Percentiles rank a stretch among this genome's conserved stretches.
Conservation (phyloP, 805 yeast species). For the Starmerella sp. region DNA sequence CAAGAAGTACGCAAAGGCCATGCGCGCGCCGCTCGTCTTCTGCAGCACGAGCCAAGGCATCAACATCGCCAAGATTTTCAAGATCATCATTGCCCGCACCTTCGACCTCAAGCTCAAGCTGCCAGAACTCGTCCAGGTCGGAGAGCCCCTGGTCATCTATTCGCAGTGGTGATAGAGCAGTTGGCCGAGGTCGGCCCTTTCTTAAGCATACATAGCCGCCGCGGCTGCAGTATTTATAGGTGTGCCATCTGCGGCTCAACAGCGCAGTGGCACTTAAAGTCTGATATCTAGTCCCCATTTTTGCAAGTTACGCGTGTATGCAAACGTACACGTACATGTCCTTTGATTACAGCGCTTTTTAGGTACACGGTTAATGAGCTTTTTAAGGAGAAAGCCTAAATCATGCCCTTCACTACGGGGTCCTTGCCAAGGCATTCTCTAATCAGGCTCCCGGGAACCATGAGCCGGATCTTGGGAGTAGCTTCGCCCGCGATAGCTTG, state of each 20-base stretch:
- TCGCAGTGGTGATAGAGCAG: conserved; percentile 29
- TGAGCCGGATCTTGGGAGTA: conserved; percentile 49
- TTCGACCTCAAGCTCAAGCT: conserved; percentile 73
- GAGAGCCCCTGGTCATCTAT: conserved; percentile 85
- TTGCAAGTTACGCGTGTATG: neutral
- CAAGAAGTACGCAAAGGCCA: conserved; percentile 72
- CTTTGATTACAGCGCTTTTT: too few species aligned
- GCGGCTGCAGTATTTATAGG: neutral
- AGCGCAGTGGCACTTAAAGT: neutral
- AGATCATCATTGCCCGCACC: conserved; percentile 78
- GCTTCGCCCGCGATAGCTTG: conserved; percentile 64
- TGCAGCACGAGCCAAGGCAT: conserved; percentile 88
- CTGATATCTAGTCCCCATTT: neutral
- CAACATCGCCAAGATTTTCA: conserved; percentile 87
- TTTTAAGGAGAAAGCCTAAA: conserved; percentile 11
- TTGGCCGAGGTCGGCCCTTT: neutral
- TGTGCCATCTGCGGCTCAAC: neutral
- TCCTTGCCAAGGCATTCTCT: conserved; percentile 50
- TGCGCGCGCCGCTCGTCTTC: conserved; percentile 75
- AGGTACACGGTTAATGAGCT: too few species aligned
- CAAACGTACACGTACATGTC: too few species aligned
- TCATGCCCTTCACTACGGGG: conserved; percentile 32
- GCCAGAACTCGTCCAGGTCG: conserved; percentile 72
- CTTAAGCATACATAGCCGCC: neutral
- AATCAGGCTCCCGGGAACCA: conserved; percentile 61